phyloP scores from a whole-genome alignment of 2,329 filamentous ascomycete species.

The Echinosphaeria canescens region DNA sequence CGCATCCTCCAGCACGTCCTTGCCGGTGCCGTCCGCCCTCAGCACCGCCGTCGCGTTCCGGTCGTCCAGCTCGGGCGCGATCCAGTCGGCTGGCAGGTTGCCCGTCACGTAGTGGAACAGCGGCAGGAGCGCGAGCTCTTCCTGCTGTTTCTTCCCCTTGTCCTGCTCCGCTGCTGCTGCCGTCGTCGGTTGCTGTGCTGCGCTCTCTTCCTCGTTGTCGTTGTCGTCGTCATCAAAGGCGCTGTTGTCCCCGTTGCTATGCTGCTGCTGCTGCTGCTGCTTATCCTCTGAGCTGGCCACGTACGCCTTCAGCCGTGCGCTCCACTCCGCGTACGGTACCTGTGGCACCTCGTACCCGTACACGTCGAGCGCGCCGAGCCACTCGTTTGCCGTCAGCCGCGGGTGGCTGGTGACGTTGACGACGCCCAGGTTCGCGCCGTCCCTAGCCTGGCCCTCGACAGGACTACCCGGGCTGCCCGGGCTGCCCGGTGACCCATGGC shows the following conservation, averaged over 20 bases:
- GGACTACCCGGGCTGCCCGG: too few species aligned
- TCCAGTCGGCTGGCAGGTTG: conserved; percentile 47
- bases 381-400: conserved; percentile 57
- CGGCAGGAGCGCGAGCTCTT: conserved; percentile 52
- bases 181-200: too few species aligned
- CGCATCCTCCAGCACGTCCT: conserved; percentile 31
- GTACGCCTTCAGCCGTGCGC: conserved; percentile 41
- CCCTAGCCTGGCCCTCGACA: too few species aligned
- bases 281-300: too few species aligned
- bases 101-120: conserved; percentile 53
- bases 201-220: too few species aligned
- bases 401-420: conserved; percentile 66
- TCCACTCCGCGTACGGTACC: conserved; percentile 49
- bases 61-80: conserved; percentile 56
- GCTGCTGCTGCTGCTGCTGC: too few species aligned
- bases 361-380: conserved; percentile 42
- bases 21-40: conserved; percentile 36
- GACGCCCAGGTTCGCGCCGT: conserved; percentile 38
- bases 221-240: too few species aligned
- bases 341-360: conserved; percentile 55
- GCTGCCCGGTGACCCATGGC: too few species aligned
- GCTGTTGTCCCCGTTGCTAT: neutral
- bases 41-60: conserved; percentile 42
- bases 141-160: conserved; percentile 24
- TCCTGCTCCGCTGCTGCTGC: conserved; percentile 24